phyloP scores from a whole-genome alignment of 371 early-diverging fungal species.

The Mucor lusitanicus region DNA sequence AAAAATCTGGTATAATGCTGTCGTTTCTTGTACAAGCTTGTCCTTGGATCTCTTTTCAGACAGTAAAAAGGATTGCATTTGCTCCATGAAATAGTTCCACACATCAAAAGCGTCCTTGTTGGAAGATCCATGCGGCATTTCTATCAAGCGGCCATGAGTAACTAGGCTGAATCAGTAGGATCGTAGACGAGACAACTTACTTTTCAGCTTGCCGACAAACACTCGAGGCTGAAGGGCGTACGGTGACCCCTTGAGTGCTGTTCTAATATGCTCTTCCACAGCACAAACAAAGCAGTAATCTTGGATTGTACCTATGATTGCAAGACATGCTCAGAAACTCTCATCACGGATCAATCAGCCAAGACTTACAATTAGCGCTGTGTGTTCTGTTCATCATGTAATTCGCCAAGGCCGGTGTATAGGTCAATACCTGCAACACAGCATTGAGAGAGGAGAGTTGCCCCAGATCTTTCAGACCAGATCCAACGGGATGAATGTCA shows the following conservation, averaged over 20 bases:
- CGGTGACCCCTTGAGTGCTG: slow-evolving; percentile 26
- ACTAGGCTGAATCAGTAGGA: not conserved
- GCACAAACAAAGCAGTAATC: slow-evolving; percentile 70
- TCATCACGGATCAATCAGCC: not conserved
- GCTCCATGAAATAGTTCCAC: slow-evolving; percentile 71
- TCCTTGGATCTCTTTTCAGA: slow-evolving; percentile 60
- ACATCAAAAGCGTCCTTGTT: slow-evolving; percentile 85
- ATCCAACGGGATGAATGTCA: slow-evolving; percentile 66
- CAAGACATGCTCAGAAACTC: not conserved
- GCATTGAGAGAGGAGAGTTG: slow-evolving; percentile 95
- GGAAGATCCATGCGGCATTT: slow-evolving; percentile 75
- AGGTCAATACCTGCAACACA: slow-evolving; percentile 87
- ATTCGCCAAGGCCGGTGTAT: slow-evolving; percentile 81
- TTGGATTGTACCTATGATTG: slow-evolving; percentile 54
- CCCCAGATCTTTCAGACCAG: slow-evolving; percentile 89
- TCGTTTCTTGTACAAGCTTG: slow-evolving; percentile 71
- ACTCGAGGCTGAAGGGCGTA: slow-evolving; percentile 60
- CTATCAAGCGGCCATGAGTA: slow-evolving; percentile 52
- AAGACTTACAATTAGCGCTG: slow-evolving; percentile 56
- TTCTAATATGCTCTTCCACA: slow-evolving; percentile 62
- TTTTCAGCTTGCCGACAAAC: slow-evolving; percentile 72
- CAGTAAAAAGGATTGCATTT: slow-evolving; percentile 37
- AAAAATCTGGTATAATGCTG: slow-evolving; percentile 79
- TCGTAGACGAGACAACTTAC: slow-evolving; percentile 34
- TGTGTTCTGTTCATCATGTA: slow-evolving; percentile 69